These are phyloP conservation scores for Phaffomyces opuntiae DNA, from an alignment of 805 yeast species.

Conservation along the genomic window DNA sequence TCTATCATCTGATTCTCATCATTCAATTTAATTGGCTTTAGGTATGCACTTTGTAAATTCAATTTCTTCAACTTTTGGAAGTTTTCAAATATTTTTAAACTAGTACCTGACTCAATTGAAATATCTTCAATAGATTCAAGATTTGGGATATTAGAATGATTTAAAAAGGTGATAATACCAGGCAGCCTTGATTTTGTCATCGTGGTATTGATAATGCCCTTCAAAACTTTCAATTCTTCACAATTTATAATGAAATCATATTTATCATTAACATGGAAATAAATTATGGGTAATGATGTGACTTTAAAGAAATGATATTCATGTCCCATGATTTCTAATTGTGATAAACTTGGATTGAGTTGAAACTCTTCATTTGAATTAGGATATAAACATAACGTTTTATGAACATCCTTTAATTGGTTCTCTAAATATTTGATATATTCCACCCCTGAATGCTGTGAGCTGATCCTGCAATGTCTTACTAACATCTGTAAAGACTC, in stretches of 20 bases:
- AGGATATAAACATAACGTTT: constrained; percentile 2
- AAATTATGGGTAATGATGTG: constrained; percentile 12
- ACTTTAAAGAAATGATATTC: constrained; percentile 13
- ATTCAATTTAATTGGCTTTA: constrained; percentile 7
- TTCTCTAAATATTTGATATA: constrained; percentile 4
- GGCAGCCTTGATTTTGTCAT: constrained; percentile 18
- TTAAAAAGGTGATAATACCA: constrained; percentile 14
- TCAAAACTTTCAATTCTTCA: constrained; percentile 6
- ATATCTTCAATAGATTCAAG: constrained; percentile 11
- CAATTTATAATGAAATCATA: constrained; percentile 16
- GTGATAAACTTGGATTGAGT: background rate
- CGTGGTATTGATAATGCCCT: constrained; percentile 15
- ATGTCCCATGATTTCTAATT: constrained; percentile 13
- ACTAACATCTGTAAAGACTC: constrained; percentile 3
- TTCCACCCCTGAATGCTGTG: constrained; percentile 7
- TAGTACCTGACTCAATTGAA: constrained; percentile 18
- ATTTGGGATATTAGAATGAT: constrained; percentile 16
- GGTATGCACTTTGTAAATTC: constrained; percentile 16
- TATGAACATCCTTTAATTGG: constrained; percentile 5
- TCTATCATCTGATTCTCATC: background rate
- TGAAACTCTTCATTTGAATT: background rate
- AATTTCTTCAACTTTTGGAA: constrained; percentile 10
- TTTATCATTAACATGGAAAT: constrained; percentile 9
- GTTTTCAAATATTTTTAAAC: constrained; percentile 14
- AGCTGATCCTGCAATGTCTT: background rate